Conservation (phyloP, 176 grass and related monocot species). For the Dendrocalamus sinicus region DNA sequence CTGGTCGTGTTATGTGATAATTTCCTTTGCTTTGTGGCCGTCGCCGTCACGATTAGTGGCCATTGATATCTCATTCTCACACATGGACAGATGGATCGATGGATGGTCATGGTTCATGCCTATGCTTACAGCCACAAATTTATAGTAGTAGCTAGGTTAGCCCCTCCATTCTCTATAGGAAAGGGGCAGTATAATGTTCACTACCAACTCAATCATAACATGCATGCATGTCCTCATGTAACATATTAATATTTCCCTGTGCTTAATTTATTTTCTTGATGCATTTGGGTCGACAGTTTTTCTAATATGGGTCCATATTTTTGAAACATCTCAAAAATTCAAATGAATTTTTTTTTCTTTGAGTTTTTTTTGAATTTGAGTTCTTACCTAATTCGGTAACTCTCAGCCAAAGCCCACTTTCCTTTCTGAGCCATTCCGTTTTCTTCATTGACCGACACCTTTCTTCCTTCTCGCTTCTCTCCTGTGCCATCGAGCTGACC, state of each 20-base stretch:
- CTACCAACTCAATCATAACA: background rate
- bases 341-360: no score
- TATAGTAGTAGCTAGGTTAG: background rate
- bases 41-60: slow-evolving; percentile 34
- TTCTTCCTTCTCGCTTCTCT: no score
- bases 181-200: background rate
- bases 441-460: no score
- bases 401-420: no score
- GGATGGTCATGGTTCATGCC: background rate
- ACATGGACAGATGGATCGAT: background rate
- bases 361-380: no score
- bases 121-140: background rate
- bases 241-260: background rate
- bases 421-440: no score
- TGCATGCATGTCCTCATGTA: background rate
- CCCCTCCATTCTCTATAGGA: background rate
- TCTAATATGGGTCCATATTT: background rate
- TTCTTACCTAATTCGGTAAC: no score
- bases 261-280: background rate
- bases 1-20: slow-evolving; percentile 22
- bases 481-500: no score
- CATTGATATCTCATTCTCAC: background rate
- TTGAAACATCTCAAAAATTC: no score
- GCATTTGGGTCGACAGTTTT: background rate
- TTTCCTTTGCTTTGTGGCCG: slow-evolving; percentile 27